Base-by-base conservation (phyloP, 2,329 filamentous ascomycete species). In the Diaporthe caulivora region DNA sequence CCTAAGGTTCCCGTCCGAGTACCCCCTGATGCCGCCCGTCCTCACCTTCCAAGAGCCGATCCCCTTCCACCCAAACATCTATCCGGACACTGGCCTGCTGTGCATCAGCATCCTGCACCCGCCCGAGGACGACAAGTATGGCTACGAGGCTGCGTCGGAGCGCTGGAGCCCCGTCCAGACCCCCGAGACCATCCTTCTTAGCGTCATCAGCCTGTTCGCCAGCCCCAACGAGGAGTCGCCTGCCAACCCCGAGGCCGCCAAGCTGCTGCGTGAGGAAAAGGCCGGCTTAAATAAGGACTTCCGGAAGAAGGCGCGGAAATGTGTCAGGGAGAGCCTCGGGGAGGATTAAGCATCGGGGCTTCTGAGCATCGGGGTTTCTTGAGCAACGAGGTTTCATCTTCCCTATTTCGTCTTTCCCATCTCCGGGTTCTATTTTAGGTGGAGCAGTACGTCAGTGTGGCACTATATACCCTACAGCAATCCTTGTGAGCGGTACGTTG, bases 31-130 rank as follows among this genome's bases (percentile, higher is more conserved):
- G 82, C 97, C 97, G 47, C 97, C 97, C 0, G 94, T 92, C 79
- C 93, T 98, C 85, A 94, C 92, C 77, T 98, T 98, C 84, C 90
- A 95, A 79, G 88, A 88, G 0, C 94, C 95, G 1, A 91, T 98
- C 75, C 91, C 91, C 3, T 98, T 97, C 88, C 96, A 98, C 84
- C 96, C 96, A 0, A 98, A 98, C 82, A 94, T 99, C 81, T 98
- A 98, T 85, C 86, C 90, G 10, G 91, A 90, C 80, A 64, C 67
- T 24, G 97, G 97, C 79, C 91, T 93, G 77, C 94, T 99, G 73
- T 99, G 97, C 88, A 98, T 99, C 82, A 97, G 94, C 55, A 99
- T 99, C 84, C 89, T 99, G 54, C 97, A 99, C 83, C 94, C 96
- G 17, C 96, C 97, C 6, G 95, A 94, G 84, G 95, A 98, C 80